Base-by-base conservation (phyloP, 1,139 yeast genomes). In the Taphrina pruni region DNA sequence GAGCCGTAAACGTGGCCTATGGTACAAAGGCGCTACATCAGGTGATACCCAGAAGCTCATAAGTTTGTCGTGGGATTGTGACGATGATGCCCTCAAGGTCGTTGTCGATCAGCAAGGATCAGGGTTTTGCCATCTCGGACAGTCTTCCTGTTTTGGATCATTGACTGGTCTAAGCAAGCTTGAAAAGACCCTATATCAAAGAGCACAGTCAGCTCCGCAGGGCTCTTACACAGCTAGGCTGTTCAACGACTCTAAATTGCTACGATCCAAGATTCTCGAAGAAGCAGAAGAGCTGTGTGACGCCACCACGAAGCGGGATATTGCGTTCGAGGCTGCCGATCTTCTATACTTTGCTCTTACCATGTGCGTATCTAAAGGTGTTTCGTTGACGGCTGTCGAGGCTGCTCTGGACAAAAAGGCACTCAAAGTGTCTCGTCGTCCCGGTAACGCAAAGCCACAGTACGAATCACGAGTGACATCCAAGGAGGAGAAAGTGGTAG, bases 251-350 rank as follows among this genome's bases (percentile, higher is more conserved):
- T 87, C 87, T 58, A 83, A 82, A 41, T 82, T 94, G 66, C 82
- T 95, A 73, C 81, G 85, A 70, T 97, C 98, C 26, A 94, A 94
- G 82, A 88, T 94, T 79, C 86, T 87, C 78, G 99, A 94, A 81
- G 99, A 94, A 79, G 96, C 97, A 69, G 98, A 94, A 76, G 99
- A 95, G 79, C 85, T 94, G 72, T 87, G 93, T 52, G 97, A 91
- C 70, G 98, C 99, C 21, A 78, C 79, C 69, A 76, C 83, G 8
- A 83, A 83, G 73, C 85, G 85, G 2, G 98, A 65, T 35, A 48
- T 50, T 2, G 89, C 98, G 0, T 94, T 97, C 97, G 99, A 94
- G 80, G 94, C 96, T 70, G 99, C 99, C 7, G 99, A 95, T 78
- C 83, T 94, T 77, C 79, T 95, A 70, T 94, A 95, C 80, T 95